Conservation (phyloP, 371 early-diverging fungal species). For the Actinomortierella ambigua region DNA sequence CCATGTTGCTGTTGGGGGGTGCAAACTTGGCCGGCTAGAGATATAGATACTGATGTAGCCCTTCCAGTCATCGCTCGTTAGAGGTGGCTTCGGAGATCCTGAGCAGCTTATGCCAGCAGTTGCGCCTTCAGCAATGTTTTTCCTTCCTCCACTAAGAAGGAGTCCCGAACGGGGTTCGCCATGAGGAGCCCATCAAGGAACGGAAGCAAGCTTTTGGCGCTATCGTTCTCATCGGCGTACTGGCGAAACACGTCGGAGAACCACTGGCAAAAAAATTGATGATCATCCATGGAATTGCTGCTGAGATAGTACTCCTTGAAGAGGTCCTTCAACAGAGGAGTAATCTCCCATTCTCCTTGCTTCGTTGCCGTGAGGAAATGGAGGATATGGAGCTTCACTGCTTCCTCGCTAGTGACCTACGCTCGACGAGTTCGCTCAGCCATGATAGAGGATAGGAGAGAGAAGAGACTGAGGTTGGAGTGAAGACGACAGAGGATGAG, state of each 20-base stretch:
- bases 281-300: too few relatives aligned
- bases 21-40: neutral
- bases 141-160: neutral
- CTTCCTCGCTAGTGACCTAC: too few relatives aligned
- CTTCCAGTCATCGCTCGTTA: neutral
- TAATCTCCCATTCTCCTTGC: neutral
- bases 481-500: too few relatives aligned
- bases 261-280: too few relatives aligned
- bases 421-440: too few relatives aligned
- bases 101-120: neutral
- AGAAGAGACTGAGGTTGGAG: too few relatives aligned
- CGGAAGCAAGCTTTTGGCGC: conserved; percentile 1
- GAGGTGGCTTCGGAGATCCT: conserved; percentile 1
- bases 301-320: too few relatives aligned
- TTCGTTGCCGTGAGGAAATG: conserved; percentile 1
- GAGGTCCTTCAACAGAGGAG: neutral
- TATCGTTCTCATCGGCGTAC: conserved; percentile 1
- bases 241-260: neutral
- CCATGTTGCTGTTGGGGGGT: neutral
- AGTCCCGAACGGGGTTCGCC: neutral
- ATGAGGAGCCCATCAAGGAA: neutral
- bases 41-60: neutral
- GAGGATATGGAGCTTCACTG: neutral
- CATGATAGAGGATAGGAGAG: too few relatives aligned
- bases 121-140: neutral